Evolutionary conservation across 2,329 filamentous ascomycete species (phyloP).

Genomic region (Colletotrichum magnum): DNA sequence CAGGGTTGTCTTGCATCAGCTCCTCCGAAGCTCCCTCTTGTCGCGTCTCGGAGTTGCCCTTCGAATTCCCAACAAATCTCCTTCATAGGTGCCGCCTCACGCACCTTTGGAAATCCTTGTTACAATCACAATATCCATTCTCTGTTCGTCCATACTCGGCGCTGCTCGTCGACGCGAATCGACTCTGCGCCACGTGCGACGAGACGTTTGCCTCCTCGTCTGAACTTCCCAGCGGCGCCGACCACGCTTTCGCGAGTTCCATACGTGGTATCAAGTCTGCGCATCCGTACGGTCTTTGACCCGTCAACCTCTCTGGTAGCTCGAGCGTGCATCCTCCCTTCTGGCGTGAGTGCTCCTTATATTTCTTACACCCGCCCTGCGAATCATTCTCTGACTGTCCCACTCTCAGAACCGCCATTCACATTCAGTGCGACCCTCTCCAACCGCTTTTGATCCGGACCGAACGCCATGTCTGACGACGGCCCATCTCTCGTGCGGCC

Average conservation of each 20-base stretch:
- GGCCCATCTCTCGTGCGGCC: constrained; percentile 75
- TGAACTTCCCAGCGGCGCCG: constrained; percentile 31
- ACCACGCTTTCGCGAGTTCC: constrained; percentile 4
- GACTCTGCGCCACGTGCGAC: constrained; percentile 25
- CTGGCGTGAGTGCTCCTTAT: constrained; percentile 10
- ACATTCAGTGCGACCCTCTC: too few relatives aligned
- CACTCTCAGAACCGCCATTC: not conserved
- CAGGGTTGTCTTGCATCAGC: constrained; percentile 35
- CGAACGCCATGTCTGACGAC: constrained; percentile 54
- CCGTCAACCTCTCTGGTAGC: not conserved
- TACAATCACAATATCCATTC: not conserved
- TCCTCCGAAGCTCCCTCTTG: constrained; percentile 18
- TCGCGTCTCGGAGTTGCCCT: constrained; percentile 9
- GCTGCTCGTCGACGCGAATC: constrained; percentile 10
- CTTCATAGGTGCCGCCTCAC: constrained; percentile 9
- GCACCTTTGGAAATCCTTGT: not conserved
- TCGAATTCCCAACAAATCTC: constrained; percentile 20
- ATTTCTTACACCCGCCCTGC: constrained; percentile 12
- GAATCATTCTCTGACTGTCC: not conserved
- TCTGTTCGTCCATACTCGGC: constrained; percentile 31
- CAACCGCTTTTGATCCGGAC: constrained; percentile 13
- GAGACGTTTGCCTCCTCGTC: constrained; percentile 33
- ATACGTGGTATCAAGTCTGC: constrained; percentile 5
- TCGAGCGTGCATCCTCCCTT: not conserved
- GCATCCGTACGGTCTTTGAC: not conserved